Conservation (phyloP, 2,329 filamentous ascomycete genomes). For the Fusarium brachygibbosum region DNA sequence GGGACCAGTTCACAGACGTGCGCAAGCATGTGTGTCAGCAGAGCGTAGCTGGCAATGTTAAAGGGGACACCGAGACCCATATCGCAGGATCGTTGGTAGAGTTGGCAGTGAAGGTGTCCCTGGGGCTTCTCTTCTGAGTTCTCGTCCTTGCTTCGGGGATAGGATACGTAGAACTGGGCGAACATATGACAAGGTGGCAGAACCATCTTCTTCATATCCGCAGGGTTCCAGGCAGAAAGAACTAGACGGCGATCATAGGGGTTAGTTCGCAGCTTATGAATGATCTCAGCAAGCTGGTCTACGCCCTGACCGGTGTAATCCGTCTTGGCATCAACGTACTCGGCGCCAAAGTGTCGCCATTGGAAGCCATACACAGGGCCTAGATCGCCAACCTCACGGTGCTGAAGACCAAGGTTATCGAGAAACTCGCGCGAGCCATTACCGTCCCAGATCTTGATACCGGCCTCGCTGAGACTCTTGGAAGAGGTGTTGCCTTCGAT, state of each 20-base stretch:
- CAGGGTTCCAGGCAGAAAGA: conserved; percentile 93
- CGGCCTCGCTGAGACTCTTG: conserved; percentile 78
- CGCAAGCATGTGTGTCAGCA: conserved; percentile 95
- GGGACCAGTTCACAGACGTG: conserved; percentile 87
- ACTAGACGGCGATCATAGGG: conserved; percentile 94
- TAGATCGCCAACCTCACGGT: conserved; percentile 89
- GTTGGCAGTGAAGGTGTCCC: conserved; percentile 84
- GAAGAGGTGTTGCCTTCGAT: conserved; percentile 87
- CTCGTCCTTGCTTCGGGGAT: conserved; percentile 60
- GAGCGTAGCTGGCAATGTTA: conserved; percentile 95
- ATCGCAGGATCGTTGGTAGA: conserved; percentile 96
- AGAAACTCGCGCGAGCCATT: conserved; percentile 94
- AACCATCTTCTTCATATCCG: conserved; percentile 88
- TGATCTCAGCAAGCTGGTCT: conserved; percentile 92
- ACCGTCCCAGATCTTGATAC: conserved; percentile 98
- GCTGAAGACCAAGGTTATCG: conserved; percentile 82
- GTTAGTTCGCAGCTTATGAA: conserved; percentile 84
- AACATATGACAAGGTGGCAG: conserved; percentile 98
- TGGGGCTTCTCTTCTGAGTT: conserved; percentile 59
- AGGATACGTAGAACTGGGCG: conserved; percentile 94
- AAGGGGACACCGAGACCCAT: conserved; percentile 98
- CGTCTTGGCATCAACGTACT: conserved; percentile 81
- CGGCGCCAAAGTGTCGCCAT: conserved; percentile 97
- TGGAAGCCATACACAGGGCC: conserved; percentile 98
- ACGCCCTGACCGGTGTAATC: conserved; percentile 92